phyloP scores from a whole-genome alignment of 345 rosid species.

The Brassica juncea region DNA sequence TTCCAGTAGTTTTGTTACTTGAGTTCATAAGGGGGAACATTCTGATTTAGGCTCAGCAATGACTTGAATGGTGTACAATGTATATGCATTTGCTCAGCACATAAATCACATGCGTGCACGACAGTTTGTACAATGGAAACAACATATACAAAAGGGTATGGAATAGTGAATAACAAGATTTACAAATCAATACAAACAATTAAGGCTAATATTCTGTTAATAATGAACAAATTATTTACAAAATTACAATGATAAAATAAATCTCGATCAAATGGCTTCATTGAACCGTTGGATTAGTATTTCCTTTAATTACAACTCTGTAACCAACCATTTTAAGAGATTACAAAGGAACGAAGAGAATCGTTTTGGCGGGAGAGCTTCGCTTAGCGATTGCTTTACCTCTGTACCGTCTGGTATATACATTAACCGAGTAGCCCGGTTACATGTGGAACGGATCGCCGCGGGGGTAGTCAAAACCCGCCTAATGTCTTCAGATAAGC shows the following conservation, averaged over 20 bases:
- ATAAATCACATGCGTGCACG: neutral
- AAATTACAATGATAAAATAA: neutral
- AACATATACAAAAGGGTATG: neutral
- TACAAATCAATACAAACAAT: neutral
- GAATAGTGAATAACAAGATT: neutral
- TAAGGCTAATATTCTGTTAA: neutral
- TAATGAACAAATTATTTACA: neutral
- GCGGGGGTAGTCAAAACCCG: neutral
- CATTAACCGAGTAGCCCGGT: conserved; percentile 15
- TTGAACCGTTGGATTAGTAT: conserved; percentile 3
- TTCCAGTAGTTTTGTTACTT: neutral
- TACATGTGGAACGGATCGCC: neutral
- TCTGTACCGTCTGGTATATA: conserved; percentile 1
- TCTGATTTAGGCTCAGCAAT: neutral
- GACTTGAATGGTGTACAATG: neutral
- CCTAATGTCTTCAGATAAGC: conserved; percentile 27
- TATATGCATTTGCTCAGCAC: neutral
- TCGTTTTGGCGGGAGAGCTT: neutral
- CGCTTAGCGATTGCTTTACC: conserved; percentile 12
- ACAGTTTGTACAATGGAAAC: neutral
- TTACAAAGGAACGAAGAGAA: conserved; percentile 15
- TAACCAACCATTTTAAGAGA: conserved; percentile 11
- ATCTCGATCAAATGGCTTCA: neutral
- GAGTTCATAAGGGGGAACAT: neutral
- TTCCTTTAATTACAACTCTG: conserved; percentile 17